Evolutionary conservation across 179 eudicot genomes (phyloP).

Genomic region (Spergularia azorica): DNA sequence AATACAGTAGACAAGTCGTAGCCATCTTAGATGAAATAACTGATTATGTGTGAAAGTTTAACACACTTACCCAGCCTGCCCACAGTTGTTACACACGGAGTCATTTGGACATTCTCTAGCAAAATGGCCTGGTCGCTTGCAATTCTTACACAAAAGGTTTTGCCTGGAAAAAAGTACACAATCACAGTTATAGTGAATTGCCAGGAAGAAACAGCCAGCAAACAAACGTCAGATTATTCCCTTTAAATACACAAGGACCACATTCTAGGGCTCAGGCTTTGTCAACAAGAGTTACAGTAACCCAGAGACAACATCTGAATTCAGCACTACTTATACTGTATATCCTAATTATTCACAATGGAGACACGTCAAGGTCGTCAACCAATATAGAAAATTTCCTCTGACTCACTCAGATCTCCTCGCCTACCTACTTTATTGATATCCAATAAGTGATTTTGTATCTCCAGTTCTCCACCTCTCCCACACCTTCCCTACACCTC

Average conservation of each 20-base stretch:
- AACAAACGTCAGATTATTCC: not conserved
- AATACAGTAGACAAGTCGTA: not conserved
- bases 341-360: not conserved
- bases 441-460: no score
- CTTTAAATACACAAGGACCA: not conserved
- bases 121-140: constrained; percentile 72
- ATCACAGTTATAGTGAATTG: not conserved
- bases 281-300: not conserved
- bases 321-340: not conserved
- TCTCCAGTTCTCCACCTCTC: no score
- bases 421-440: no score
- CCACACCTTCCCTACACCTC: no score
- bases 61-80: constrained; percentile 61
- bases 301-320: not conserved
- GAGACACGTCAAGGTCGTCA: no score
- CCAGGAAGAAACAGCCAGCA: not conserved
- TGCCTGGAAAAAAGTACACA: constrained; percentile 39
- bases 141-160: constrained; percentile 58
- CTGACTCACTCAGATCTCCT: no score
- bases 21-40: not conserved
- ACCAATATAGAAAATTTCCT: no score
- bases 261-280: not conserved
- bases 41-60: not conserved
- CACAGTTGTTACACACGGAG: constrained; percentile 76
- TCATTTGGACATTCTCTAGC: constrained; percentile 72